Conservation (phyloP, 2,329 filamentous ascomycete species). For the Lojkania enalia region DNA sequence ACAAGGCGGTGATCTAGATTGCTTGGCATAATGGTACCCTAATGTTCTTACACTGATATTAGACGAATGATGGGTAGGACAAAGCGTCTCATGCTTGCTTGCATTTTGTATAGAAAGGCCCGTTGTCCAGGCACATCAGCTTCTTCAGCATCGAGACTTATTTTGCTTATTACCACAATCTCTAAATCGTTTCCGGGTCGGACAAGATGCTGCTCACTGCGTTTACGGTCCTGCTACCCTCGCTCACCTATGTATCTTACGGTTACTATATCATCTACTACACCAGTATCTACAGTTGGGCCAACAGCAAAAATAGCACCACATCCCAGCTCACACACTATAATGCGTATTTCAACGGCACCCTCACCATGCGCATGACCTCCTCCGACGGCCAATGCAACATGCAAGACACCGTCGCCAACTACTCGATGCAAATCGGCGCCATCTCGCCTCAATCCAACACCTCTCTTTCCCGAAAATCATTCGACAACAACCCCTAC, state of each 20-base stretch:
- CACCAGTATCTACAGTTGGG: neutral
- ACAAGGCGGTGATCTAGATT: neutral
- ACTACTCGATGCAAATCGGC: conserved; percentile 3
- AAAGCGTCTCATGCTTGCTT: too few species aligned
- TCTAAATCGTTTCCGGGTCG: too few species aligned
- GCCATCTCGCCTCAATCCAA: conserved; percentile 1
- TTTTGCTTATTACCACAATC: too few species aligned
- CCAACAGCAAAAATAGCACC: neutral
- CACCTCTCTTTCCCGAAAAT: neutral
- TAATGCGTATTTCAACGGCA: conserved; percentile 4
- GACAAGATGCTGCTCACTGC: neutral
- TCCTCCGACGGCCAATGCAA: neutral
- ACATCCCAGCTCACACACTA: neutral
- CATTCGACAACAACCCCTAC: conserved; percentile 3
- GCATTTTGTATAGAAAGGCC: too few species aligned
- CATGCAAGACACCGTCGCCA: conserved; percentile 1
- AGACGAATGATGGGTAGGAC: too few species aligned
- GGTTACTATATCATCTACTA: neutral
- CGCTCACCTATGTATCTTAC: neutral
- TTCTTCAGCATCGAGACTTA: too few species aligned
- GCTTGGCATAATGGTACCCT: neutral
- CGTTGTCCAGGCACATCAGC: too few species aligned
- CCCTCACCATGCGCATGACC: conserved; percentile 1
- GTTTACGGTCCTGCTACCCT: neutral
- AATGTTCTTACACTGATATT: neutral